Evolutionary conservation across 148 eudicot genomes (phyloP), one percentile per base, ranked within the genome.

Genomic region (Pharnaceum exiguum): DNA sequence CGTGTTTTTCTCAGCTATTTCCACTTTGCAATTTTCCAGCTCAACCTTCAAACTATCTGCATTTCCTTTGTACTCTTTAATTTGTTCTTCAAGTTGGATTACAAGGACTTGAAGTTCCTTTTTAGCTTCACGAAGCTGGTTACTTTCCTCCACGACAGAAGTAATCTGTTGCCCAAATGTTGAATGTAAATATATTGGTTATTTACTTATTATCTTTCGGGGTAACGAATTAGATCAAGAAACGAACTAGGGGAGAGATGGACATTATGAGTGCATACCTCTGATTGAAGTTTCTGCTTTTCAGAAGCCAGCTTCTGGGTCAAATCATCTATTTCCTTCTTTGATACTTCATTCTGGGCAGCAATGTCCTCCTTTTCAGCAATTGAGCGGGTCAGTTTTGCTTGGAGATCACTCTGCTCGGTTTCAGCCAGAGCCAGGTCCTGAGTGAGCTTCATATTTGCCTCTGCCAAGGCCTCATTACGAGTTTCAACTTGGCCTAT

Each of bases 201-300:
- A 13, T 4, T 43, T 3, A 50, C 12, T 35, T 35, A 35, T 35
- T 35, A 35, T 12, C 12, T 35, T 35, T 35, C 38, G 12, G 38
- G 31, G 7, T 33, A 23, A 60, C 9, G n/a, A n/a, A 24, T 9
- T 13, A 2, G 46, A 24, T 55, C 7, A 10, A 50, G 33, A 15
- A 56, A 57, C 16, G n/a, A 37, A 16, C 25, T 5, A 28, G 7
- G 25, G 24, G 25, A 57, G 30, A 47, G 12, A 9, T 27, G 27
- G 12, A 16, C 65, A 31, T 16, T 44, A 23, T 15, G 3, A 19
- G 42, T 40, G 47, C 72, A 19, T 37, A 88, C 96, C 90, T 85
- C 79, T 31, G 90, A 71, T 60, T 81, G 86, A 37, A 85, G 78
- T 53, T 59, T 77, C 66, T 91, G 72, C 56, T 77, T 75, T 67